Percentiles rank a stretch among this genome's conserved stretches.
phyloP scores from a whole-genome alignment of 768 basidiomycete species.

The Cystobasidium tubakii region DNA sequence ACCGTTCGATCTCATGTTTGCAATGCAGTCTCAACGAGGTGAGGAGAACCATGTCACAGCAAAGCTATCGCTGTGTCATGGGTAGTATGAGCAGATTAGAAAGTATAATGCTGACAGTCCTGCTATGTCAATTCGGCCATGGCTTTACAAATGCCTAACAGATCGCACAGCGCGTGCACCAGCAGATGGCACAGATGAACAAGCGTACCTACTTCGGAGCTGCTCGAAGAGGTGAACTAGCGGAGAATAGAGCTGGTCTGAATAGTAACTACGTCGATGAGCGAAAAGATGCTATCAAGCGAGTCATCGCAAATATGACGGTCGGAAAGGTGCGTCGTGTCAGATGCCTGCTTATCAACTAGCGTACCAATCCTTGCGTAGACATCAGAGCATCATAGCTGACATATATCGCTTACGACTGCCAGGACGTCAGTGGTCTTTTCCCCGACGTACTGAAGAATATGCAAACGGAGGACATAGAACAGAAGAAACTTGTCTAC shows the following conservation, averaged over 20 bases:
- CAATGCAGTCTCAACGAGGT: slow-evolving; percentile 3
- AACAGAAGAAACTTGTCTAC: slow-evolving; percentile 99
- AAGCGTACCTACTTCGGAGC: slow-evolving; percentile 36
- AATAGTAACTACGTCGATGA: slow-evolving; percentile 94
- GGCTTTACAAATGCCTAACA: neutral
- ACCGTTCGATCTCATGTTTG: neutral
- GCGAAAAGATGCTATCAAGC: slow-evolving; percentile 97
- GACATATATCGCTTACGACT: neutral
- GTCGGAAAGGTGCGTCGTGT: slow-evolving; percentile 65
- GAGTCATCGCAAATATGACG: slow-evolving; percentile 90
- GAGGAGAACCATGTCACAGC: neutral
- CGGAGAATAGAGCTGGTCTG: slow-evolving; percentile 55
- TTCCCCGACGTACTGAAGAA: slow-evolving; percentile 99
- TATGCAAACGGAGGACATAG: slow-evolving; percentile 95
- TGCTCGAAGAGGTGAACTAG: slow-evolving; percentile 27
- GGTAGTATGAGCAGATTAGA: too few species aligned
- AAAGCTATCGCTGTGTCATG: too few species aligned
- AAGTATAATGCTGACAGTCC: too few species aligned
- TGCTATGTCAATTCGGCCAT: neutral
- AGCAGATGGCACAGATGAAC: slow-evolving; percentile 33
- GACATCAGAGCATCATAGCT: neutral
- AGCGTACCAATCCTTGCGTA: neutral
- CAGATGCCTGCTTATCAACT: neutral
- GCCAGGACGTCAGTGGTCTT: slow-evolving; percentile 58
- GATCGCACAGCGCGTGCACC: slow-evolving; percentile 28